A percentile compares a stretch with the other conserved stretches of the same genome.
Conservation (phyloP, 139 green algal genomes). For the Chlorella sp. region DNA sequence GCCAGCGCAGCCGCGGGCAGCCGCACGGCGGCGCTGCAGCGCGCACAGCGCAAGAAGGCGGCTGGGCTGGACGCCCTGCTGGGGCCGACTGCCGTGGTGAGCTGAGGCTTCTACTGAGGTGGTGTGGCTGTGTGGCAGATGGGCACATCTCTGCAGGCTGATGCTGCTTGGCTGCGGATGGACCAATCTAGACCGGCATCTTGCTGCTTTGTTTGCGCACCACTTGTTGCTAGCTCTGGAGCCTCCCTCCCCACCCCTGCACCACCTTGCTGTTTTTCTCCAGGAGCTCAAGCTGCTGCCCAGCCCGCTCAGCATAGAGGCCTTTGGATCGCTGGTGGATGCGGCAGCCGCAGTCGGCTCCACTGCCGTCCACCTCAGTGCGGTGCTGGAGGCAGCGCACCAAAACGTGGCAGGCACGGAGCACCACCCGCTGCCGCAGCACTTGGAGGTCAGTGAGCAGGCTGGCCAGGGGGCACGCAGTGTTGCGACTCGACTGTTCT, state of each 20-base stretch:
- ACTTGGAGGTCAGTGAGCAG: neutral
- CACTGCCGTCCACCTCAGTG: neutral
- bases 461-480: no score
- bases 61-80: neutral
- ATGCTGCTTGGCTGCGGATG: no score
- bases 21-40: neutral
- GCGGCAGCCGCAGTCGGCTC: neutral
- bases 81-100: neutral
- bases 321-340: neutral
- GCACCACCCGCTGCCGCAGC: neutral
- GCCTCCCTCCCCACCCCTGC: no score
- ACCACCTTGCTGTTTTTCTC: no score
- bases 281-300: neutral
- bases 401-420: neutral
- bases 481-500: no score
- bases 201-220: no score
- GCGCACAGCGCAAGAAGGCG: neutral
- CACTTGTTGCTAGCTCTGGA: no score
- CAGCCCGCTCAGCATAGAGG: neutral
- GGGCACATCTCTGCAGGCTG: no score
- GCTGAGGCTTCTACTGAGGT: neutral
- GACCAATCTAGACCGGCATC: no score
- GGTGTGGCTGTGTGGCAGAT: no score
- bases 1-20: no score
- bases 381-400: neutral